These are phyloP conservation scores for Eimeria falciformis DNA, from an alignment of 169 alveolate species.

Conservation along the genomic window DNA sequence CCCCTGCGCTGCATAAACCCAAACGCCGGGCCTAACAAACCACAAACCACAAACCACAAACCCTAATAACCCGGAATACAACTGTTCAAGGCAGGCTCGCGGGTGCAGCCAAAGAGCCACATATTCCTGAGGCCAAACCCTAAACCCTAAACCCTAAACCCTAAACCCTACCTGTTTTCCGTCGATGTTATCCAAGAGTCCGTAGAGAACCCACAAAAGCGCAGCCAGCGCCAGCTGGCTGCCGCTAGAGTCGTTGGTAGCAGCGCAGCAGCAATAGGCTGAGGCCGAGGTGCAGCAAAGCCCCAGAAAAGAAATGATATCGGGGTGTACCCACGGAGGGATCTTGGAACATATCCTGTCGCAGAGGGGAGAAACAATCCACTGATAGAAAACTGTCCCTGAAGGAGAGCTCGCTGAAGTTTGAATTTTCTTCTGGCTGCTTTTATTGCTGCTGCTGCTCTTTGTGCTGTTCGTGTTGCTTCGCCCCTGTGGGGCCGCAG, in stretches of 20 bases:
- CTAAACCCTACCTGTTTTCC: slow-evolving; percentile 70
- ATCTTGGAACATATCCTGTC: slow-evolving; percentile 27
- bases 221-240: slow-evolving; percentile 41
- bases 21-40: slow-evolving; percentile 69
- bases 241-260: neutral
- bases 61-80: neutral
- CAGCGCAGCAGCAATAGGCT: slow-evolving; percentile 61
- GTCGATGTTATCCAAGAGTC: slow-evolving; percentile 60
- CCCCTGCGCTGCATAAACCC: slow-evolving; percentile 71
- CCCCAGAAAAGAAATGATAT: slow-evolving; percentile 51
- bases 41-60: slow-evolving; percentile 12
- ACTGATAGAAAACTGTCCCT: slow-evolving; percentile 49
- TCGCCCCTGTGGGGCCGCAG: too few relatives aligned
- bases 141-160: too few relatives aligned
- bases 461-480: slow-evolving; percentile 24
- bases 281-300: slow-evolving; percentile 47
- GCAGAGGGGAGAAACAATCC: slow-evolving; percentile 60
- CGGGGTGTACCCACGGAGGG: slow-evolving; percentile 59
- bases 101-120: neutral
- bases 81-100: neutral
- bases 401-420: neutral
- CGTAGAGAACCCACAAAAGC: slow-evolving; percentile 65
- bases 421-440: neutral
- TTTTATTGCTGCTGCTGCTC: slow-evolving; percentile 11
- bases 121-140: neutral